phyloP scores from a whole-genome alignment of 768 basidiomycete species.

The Thelephora aurantiotincta region DNA sequence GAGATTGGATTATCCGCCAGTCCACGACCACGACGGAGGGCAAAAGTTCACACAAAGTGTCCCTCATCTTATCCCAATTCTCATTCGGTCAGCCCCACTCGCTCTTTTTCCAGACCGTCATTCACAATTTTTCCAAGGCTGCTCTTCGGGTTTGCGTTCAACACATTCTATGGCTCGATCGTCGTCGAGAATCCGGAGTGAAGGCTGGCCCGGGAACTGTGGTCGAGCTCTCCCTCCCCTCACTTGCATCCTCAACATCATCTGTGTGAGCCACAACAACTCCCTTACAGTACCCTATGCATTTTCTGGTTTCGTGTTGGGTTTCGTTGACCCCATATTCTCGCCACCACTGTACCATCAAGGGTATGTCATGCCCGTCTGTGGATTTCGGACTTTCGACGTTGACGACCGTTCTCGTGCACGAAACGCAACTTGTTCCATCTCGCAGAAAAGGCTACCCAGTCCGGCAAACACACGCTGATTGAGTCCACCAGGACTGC shows the following conservation, averaged over 20 bases:
- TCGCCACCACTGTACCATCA: slow-evolving; percentile 54
- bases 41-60: slow-evolving; percentile 3
- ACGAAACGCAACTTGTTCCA: slow-evolving; percentile 70
- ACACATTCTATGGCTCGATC: slow-evolving; percentile 84
- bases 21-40: slow-evolving; percentile 21
- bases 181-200: slow-evolving; percentile 67
- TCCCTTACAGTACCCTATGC: slow-evolving; percentile 74
- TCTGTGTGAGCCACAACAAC: slow-evolving; percentile 81
- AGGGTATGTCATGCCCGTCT: slow-evolving; percentile 25
- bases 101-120: not conserved
- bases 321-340: not conserved
- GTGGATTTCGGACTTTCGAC: not conserved
- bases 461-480: slow-evolving; percentile 68
- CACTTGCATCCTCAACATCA: slow-evolving; percentile 35
- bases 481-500: slow-evolving; percentile 86
- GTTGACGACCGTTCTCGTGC: slow-evolving; percentile 1
- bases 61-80: slow-evolving; percentile 55
- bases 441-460: slow-evolving; percentile 78
- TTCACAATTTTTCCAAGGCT: slow-evolving; percentile 23
- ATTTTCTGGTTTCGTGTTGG: slow-evolving; percentile 12
- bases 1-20: slow-evolving; percentile 46
- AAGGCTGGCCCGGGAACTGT: slow-evolving; percentile 57
- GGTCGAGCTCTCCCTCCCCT: slow-evolving; percentile 29
- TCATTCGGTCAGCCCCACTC: slow-evolving; percentile 37
- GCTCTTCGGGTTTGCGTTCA: slow-evolving; percentile 71